Conservation (phyloP, 2,329 filamentous ascomycete species). For the Penicillium aurantiogriseum region DNA sequence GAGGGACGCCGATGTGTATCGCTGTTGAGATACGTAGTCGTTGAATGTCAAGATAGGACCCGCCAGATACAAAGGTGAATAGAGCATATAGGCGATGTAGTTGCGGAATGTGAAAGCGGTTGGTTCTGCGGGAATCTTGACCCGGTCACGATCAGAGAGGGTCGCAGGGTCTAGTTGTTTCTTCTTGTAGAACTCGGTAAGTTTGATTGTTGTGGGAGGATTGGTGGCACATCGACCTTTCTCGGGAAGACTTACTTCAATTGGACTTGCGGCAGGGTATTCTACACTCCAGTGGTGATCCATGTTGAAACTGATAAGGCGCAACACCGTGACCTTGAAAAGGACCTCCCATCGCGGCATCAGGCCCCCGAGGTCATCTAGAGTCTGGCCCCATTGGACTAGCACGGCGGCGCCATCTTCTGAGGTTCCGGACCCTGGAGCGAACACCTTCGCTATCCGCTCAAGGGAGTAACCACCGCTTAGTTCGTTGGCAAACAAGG, state of each 20-base stretch:
- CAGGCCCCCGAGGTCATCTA: slow-evolving; percentile 81
- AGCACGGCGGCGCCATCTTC: slow-evolving; percentile 45
- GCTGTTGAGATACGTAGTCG: slow-evolving; percentile 87
- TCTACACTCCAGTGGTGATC: slow-evolving; percentile 93
- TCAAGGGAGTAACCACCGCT: slow-evolving; percentile 72
- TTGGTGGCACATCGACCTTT: neutral
- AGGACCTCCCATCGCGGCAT: slow-evolving; percentile 92
- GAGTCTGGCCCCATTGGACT: slow-evolving; percentile 63
- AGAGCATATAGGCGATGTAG: slow-evolving; percentile 85
- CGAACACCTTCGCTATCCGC: slow-evolving; percentile 57
- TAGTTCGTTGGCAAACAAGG: slow-evolving; percentile 87
- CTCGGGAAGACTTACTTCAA: slow-evolving; percentile 67
- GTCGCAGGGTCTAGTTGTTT: slow-evolving; percentile 90
- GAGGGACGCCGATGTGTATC: slow-evolving; percentile 70
- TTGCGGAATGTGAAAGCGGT: slow-evolving; percentile 76
- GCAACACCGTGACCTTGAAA: slow-evolving; percentile 92
- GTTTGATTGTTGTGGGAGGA: neutral
- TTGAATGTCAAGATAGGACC: slow-evolving; percentile 97
- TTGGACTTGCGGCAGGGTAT: slow-evolving; percentile 59
- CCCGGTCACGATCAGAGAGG: slow-evolving; percentile 84
- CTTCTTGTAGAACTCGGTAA: slow-evolving; percentile 67
- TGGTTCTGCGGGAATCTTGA: slow-evolving; percentile 69
- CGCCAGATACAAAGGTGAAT: slow-evolving; percentile 87
- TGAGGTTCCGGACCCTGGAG: slow-evolving; percentile 30
- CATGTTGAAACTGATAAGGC: slow-evolving; percentile 93